phyloP scores from a whole-genome alignment of 495 filamentous ascomycete genomes.

The Pyronema omphalodes region DNA sequence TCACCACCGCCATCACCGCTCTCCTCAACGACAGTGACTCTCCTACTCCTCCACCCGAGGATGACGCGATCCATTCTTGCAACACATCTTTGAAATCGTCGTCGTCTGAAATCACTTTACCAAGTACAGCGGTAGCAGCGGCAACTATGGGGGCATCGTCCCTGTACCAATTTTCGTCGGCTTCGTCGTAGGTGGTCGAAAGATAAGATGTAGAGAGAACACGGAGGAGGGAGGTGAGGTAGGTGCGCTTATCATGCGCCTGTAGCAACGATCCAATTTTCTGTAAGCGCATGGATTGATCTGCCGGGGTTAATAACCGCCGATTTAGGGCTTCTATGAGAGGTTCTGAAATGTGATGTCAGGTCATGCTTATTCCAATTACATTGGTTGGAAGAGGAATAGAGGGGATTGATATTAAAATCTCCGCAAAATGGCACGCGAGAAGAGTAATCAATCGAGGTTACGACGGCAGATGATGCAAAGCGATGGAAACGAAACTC shows the following conservation, averaged over 20 bases:
- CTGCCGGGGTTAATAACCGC: constrained; percentile 6
- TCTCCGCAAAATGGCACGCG: no score
- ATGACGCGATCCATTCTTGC: constrained; percentile 47
- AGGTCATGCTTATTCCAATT: constrained; percentile 4
- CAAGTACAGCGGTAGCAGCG: constrained; percentile 32
- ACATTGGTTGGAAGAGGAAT: no score
- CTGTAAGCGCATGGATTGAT: constrained; percentile 17
- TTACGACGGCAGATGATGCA: no score
- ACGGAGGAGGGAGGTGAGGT: constrained; percentile 15
- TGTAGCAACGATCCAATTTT: constrained; percentile 13
- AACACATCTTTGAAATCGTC: constrained; percentile 33
- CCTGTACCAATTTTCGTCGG: constrained; percentile 26
- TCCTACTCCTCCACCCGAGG: constrained; percentile 46
- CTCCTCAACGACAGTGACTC: constrained; percentile 43
- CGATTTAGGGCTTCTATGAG: constrained; percentile 29
- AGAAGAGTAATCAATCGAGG: no score
- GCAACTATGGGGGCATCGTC: constrained; percentile 27
- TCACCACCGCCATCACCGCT: constrained; percentile 42
- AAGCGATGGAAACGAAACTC: no score
- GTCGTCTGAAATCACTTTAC: constrained; percentile 24
- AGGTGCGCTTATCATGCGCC: constrained; percentile 17
- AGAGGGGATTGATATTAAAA: no score
- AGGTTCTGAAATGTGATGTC: constrained; percentile 30
- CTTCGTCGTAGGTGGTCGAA: background rate
- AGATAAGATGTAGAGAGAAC: constrained; percentile 29